Base-by-base conservation (phyloP, 2,329 filamentous ascomycete species). In the Ramularia endophylla region DNA sequence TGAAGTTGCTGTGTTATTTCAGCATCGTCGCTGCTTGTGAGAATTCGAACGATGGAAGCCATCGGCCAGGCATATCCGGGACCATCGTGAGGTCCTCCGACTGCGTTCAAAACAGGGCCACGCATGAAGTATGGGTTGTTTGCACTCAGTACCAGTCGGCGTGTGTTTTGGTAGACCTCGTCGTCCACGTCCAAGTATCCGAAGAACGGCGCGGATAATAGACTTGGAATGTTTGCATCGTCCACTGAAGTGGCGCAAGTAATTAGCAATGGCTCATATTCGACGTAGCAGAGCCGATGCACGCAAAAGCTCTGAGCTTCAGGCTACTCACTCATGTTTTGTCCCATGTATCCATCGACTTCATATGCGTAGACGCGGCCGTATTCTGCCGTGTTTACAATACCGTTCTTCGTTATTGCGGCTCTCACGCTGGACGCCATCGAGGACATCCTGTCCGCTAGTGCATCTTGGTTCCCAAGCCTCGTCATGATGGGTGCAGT, bases 161-260 rank as follows among this genome's bases (percentile, higher is more conserved):
- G 65, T 4, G 72, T 74, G 48, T 67, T 68, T 25, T 64, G 60
- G 46, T 74, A 74, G 9, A 66, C 62, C 1, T 52, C 40, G 29
- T 72, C 65, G 19, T 64, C 53, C 16, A 35, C 46, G 30, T 67
- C 56, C 1, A 66, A 51, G 43, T 80, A 85, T 7, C 78, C 77
- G 38, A 83, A 65, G 54, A 84, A 77, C 1, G 81, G 80, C 17
- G 80, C 72, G 2, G 77, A 76, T 29, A 85, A 70, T 3, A 85
- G 70, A 9, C 75, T 80, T 0, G 82, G 81, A 36, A 85, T 78
- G 48, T 85, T 85, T 22, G 81, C 80, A 43, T 85, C 81, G 54
- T 85, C 82, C 81, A 85, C 22, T 25, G 11, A 6, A 25, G 22
- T 6, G 6, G 22, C 6, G 11, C 6, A 25, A 11, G 11, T 6